phyloP scores from a whole-genome alignment of 2,329 filamentous ascomycete genomes.

The Hymenoscyphus repandus region DNA sequence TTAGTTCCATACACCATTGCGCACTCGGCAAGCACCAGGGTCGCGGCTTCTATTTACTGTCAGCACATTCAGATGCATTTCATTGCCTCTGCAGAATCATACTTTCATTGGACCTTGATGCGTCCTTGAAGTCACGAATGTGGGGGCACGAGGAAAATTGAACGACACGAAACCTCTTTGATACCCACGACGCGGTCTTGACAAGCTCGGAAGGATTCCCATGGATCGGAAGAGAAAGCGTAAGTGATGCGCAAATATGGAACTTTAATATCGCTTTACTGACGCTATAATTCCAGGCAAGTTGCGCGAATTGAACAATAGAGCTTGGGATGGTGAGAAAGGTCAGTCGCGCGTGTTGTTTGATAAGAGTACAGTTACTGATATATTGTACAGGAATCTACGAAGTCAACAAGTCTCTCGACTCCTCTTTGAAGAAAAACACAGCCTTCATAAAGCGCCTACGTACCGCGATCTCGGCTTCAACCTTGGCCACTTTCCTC shows the following conservation, averaged over 20 bases:
- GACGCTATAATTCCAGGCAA: slow-evolving; percentile 56
- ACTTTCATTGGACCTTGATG: slow-evolving; percentile 29
- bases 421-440: slow-evolving; percentile 96
- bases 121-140: slow-evolving; percentile 32
- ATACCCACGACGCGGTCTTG: slow-evolving; percentile 16
- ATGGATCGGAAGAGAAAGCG: slow-evolving; percentile 65
- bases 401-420: slow-evolving; percentile 67
- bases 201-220: slow-evolving; percentile 30
- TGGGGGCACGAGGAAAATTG: slow-evolving; percentile 30
- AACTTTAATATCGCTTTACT: slow-evolving; percentile 12
- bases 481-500: slow-evolving; percentile 77
- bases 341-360: slow-evolving; percentile 48
- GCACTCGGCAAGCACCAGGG: slow-evolving; percentile 8
- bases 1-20: slow-evolving; percentile 5
- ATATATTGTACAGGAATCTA: slow-evolving; percentile 23
- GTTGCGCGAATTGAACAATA: slow-evolving; percentile 80
- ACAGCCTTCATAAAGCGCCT: slow-evolving; percentile 96
- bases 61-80: slow-evolving; percentile 32
- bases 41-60: slow-evolving; percentile 5
- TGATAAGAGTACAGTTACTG: slow-evolving; percentile 8
- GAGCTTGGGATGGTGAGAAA: slow-evolving; percentile 83
- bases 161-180: slow-evolving; percentile 20
- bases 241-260: slow-evolving; percentile 32
- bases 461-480: slow-evolving; percentile 77
- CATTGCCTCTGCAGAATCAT: slow-evolving; percentile 28